Percentiles rank a stretch among this genome's conserved stretches.
Conservation (phyloP, 1,284 basidiomycete species). For the Ustilago tritici region DNA sequence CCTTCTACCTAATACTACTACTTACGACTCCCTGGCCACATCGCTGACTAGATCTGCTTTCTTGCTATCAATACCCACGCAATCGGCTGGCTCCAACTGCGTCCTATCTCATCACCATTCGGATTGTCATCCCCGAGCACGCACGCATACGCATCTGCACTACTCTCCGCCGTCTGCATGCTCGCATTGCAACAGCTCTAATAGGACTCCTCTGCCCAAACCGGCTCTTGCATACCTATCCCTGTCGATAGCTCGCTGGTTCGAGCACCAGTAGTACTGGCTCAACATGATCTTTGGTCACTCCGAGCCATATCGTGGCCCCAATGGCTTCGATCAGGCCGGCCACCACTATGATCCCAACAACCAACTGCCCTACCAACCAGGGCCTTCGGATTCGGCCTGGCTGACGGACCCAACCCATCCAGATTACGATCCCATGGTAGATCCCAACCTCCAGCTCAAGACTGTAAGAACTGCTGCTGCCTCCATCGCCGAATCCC, state of each 20-base stretch:
- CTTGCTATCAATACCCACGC: constrained; percentile 15
- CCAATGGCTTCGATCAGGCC: constrained; percentile 29
- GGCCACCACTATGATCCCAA: constrained; percentile 61
- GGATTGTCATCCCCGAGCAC: background rate
- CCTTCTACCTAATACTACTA: background rate
- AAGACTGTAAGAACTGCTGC: constrained; percentile 65
- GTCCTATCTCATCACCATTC: background rate
- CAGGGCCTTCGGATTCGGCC: constrained; percentile 41
- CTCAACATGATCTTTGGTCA: constrained; percentile 39
- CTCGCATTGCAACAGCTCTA: background rate
- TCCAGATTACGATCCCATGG: constrained; percentile 63
- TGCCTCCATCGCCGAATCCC: constrained; percentile 64
- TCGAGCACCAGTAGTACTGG: background rate
- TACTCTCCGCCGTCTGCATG: constrained; percentile 10
- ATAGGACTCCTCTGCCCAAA: background rate
- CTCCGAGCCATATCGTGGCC: constrained; percentile 15
- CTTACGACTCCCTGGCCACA: background rate
- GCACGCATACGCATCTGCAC: constrained; percentile 1
- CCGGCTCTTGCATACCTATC: background rate
- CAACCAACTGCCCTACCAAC: constrained; percentile 46
- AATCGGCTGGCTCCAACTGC: constrained; percentile 39
- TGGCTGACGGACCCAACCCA: constrained; percentile 62
- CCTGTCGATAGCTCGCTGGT: background rate
- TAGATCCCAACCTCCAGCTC: constrained; percentile 64
- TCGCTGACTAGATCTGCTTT: background rate